Evolutionary conservation across 441 rosid genomes (phyloP), one percentile per base, ranked within the genome.

Genomic region (California macrophylla): DNA sequence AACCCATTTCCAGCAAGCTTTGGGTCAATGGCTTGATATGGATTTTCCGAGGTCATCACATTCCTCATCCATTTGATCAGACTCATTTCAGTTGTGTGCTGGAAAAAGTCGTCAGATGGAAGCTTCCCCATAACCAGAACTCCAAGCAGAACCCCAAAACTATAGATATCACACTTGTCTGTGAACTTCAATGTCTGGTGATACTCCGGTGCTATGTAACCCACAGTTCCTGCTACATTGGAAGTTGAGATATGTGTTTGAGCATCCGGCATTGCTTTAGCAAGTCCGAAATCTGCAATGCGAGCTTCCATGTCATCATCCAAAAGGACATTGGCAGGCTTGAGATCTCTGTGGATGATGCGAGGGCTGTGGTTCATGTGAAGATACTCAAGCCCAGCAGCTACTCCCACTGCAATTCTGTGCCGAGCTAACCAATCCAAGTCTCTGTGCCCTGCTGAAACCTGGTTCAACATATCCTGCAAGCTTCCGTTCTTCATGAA

Each of bases 261-360:
- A 1, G 91, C 87, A 74, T 93, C 97, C 0, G 96, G 96, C 84
- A 93, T 81, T 26, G 84, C 75, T 70, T 86, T 86, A 12, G 98
- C 97, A 2, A 93, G 88, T 10, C 98, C 97, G 9, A 91, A 93
- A 80, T 91, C 97, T 0, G 97, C 83, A 16, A 93, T 93, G 61
- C 95, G 76, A 13, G 97, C 93, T 80, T 89, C 98, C 96, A 91
- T 85, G 67, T 89, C 87, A 21, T 91, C 96, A 16, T 89, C 97
- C 3, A 91, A 87, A 60, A 93, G 95, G 40, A 93, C 47, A 21
- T 91, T 93, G 0, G 89, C 91, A 0, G 98, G 97, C 78, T 93
- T 93, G 6, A 93, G 81, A 81, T 93, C 97, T 69, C 97, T 78
- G 62, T 93, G 98, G 72, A 91, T 89, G 71, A 93, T 89, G 6